Conservation (phyloP, 345 rosid species). For the Hibiscus mutabilis region DNA sequence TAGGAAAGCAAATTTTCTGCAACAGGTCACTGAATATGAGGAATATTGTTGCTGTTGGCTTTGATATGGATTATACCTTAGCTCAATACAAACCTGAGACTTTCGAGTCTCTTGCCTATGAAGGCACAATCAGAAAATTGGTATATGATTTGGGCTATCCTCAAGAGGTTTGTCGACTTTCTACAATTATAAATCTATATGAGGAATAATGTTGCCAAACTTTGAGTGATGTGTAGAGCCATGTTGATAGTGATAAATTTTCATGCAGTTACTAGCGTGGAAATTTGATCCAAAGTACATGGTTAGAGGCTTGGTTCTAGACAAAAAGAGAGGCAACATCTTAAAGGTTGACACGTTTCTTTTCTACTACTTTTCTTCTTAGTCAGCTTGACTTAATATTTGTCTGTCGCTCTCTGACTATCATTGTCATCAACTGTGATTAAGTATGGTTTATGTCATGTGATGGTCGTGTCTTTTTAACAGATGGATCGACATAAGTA, state of each 20-base stretch:
- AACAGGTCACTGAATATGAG: conserved; percentile 93
- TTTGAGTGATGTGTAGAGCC: neutral
- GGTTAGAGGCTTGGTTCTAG: conserved; percentile 97
- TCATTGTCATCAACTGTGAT: neutral
- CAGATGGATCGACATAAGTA: conserved; percentile 99
- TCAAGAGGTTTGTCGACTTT: conserved; percentile 51
- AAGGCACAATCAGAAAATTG: conserved; percentile 80
- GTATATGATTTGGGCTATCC: conserved; percentile 91
- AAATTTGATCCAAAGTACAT: conserved; percentile 88
- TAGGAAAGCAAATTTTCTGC: conserved; percentile 83
- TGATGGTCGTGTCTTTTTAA: conserved; percentile 10
- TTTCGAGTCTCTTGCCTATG: conserved; percentile 89
- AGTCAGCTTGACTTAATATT: neutral
- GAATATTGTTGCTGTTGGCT: conserved; percentile 84
- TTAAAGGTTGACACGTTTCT: conserved; percentile 48
- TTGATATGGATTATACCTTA: conserved; percentile 98
- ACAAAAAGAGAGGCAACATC: conserved; percentile 95
- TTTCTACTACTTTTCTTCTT: neutral
- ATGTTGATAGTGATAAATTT: conserved; percentile 8
- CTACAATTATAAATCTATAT: neutral
- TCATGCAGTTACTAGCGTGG: conserved; percentile 66
- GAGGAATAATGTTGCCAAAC: neutral
- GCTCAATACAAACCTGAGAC: conserved; percentile 97
- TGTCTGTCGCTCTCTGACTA: neutral
- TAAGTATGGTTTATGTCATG: neutral